Percentiles rank a stretch among this genome's conserved stretches.
phyloP scores from a whole-genome alignment of 176 grass and related monocot genomes.

The Stipa capillata region DNA sequence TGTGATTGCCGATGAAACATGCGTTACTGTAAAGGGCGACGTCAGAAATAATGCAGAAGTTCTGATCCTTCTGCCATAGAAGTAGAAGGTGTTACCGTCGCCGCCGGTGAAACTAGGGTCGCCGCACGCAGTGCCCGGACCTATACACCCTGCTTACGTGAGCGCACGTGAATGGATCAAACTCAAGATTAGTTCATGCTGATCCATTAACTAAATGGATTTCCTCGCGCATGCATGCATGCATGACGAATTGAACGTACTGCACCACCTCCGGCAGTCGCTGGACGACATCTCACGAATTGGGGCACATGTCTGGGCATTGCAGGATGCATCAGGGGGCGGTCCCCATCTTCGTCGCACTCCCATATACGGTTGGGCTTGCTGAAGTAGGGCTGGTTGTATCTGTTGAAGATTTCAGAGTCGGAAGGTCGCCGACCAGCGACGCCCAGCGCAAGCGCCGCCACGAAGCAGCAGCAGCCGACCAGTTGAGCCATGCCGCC shows the following conservation, averaged over 20 bases:
- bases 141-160: not conserved
- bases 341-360: no score
- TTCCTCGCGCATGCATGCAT: no score
- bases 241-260: no score
- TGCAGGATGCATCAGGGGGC: no score
- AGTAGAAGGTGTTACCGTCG: constrained; percentile 65
- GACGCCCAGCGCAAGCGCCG: not conserved
- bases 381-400: not conserved
- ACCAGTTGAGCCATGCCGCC: not conserved
- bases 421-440: not conserved
- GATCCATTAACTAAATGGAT: no score
- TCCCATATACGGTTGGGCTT: no score
- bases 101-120: constrained; percentile 62
- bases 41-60: constrained; percentile 61
- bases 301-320: no score
- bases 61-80: constrained; percentile 41
- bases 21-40: constrained; percentile 54
- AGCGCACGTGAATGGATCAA: no score
- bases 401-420: not conserved
- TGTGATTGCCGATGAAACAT: constrained; percentile 59
- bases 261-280: no score
- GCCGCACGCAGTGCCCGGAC: constrained; percentile 29
- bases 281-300: no score
- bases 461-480: not conserved
- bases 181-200: no score